phyloP scores from a whole-genome alignment of 2,329 filamentous ascomycete species.

The Sclerotinia borealis region DNA sequence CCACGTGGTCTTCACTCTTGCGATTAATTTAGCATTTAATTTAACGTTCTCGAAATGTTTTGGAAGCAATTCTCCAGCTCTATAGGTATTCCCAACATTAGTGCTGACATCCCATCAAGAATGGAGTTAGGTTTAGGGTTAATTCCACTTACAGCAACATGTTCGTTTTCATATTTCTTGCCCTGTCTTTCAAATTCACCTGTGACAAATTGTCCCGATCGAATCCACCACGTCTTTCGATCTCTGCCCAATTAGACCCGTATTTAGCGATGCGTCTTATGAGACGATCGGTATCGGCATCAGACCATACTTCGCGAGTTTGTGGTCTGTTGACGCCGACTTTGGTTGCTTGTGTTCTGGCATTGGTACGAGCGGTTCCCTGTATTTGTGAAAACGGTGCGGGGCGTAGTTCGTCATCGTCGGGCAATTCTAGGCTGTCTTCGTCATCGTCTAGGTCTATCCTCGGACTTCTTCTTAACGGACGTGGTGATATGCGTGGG shows the following conservation, averaged over 20 bases:
- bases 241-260: constrained; percentile 42
- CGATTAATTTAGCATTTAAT: background rate
- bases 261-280: constrained; percentile 42
- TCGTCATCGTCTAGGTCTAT: background rate
- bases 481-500: background rate
- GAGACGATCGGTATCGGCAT: constrained; percentile 39
- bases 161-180: constrained; percentile 46
- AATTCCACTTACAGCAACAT: constrained; percentile 37
- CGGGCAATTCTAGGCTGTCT: background rate
- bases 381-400: background rate
- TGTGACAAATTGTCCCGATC: constrained; percentile 34
- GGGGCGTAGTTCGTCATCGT: background rate
- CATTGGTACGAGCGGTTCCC: background rate
- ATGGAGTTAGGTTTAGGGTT: background rate
- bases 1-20: background rate
- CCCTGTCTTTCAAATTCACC: constrained; percentile 49
- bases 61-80: background rate
- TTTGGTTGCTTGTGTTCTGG: background rate
- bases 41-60: background rate
- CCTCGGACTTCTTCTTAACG: background rate
- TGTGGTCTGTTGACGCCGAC: background rate
- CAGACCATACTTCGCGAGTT: constrained; percentile 33
- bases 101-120: background rate
- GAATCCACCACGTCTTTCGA: constrained; percentile 36
- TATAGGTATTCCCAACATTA: background rate